Evolutionary conservation across 352 stramenopile species (phyloP), one percentile per base, ranked within the genome.

Genomic region (Blastocystis sp.): DNA sequence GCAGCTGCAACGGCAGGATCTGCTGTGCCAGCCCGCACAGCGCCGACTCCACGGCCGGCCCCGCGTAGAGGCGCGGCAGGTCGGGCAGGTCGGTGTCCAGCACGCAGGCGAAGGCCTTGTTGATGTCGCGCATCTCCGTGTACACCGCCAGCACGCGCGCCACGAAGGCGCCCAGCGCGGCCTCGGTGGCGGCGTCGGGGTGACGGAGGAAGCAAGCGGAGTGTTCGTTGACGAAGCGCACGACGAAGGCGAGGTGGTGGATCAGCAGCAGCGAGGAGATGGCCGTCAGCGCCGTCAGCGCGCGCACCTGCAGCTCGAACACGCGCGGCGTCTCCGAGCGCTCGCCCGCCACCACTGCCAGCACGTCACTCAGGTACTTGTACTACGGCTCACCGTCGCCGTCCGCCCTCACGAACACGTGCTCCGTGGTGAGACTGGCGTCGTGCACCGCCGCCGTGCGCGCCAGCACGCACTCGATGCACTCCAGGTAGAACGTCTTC

Each of bases 71-170:
- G 6, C 28, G 28, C 1, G 21, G 11, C 3, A 84, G 74, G 17
- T 48, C 7, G 1, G 9, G 11, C 6, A 69, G n/a, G 19, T 28
- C 24, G 40, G 48, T 68, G n/a, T 24, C 34, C 3, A 84, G 74
- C 42, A 84, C 69, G 0, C 19, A 28, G 24, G 74, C 28, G 38
- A 84, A 84, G 1, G 34, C 24, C 21, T 14, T 42, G 57, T 84
- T 84, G 11, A 84, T 69, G 40, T 84, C 74, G 43, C 74, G 74
- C 74, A 84, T 84, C 54, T 84, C 74, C 21, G 48, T 57, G 45
- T 68, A 84, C 4, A 84, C 60, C 21, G 34, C 48, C 17, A 84
- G 69, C 21, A 84, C 69, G 6, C 14, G 6, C 6, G 48, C 48
- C 6, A 57, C 48, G 54, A 48, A 68, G 60, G 28, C 45, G 34